These are phyloP conservation scores for Chrysoporthe austroafricana DNA, from an alignment of 2,329 filamentous ascomycete species.

Conservation along the genomic window DNA sequence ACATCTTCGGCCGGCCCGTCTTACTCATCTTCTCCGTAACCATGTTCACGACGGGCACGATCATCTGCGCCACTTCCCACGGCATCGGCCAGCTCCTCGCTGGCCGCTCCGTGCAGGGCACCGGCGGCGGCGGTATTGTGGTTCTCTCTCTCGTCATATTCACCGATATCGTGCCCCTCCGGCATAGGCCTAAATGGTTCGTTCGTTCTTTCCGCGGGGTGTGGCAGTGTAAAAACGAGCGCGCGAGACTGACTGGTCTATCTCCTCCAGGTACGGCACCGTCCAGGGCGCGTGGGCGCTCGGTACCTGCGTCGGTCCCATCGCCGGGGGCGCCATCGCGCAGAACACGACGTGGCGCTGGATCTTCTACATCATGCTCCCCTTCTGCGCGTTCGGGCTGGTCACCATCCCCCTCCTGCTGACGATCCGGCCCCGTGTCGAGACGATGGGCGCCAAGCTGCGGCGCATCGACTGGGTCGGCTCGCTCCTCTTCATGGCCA, in stretches of 20 bases:
- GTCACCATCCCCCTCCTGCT: constrained; percentile 46
- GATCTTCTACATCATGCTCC: constrained; percentile 54
- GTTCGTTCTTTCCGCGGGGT: background rate
- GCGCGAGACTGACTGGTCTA: background rate
- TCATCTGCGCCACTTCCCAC: constrained; percentile 43
- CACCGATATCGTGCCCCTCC: constrained; percentile 47
- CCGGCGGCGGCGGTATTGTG: constrained; percentile 48
- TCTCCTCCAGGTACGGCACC: constrained; percentile 38
- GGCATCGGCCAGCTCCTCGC: constrained; percentile 41
- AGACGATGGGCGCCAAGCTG: constrained; percentile 41
- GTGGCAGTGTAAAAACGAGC: background rate
- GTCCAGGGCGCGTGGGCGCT: constrained; percentile 45
- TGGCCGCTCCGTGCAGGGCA: constrained; percentile 45
- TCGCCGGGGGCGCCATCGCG: constrained; percentile 43
- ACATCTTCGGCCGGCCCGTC: constrained; percentile 41
- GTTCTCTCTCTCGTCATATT: constrained; percentile 46
- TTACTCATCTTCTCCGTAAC: constrained; percentile 40
- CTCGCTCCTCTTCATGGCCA: constrained; percentile 48
- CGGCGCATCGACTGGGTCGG: constrained; percentile 51
- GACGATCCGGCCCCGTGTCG: constrained; percentile 41
- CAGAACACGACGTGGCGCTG: constrained; percentile 48
- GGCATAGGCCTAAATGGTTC: constrained; percentile 40
- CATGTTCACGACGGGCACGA: constrained; percentile 49
- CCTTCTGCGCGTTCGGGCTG: constrained; percentile 46
- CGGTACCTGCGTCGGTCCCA: constrained; percentile 45